Evolutionary conservation across 495 filamentous ascomycete genomes (phyloP), one percentile per base, ranked within the genome.

Genomic region (Wilcoxina mikolae): DNA sequence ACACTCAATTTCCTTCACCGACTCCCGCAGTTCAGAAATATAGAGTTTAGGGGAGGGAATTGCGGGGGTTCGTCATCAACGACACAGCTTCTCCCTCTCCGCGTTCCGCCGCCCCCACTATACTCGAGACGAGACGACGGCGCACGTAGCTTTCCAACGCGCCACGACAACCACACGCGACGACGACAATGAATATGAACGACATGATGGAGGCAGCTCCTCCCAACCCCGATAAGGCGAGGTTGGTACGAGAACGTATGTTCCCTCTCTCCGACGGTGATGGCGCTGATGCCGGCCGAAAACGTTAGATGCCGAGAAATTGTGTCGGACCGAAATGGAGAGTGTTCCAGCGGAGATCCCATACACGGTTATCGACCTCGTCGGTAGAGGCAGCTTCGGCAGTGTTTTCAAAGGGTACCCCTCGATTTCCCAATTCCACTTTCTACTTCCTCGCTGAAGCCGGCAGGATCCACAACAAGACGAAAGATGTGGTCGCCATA

Each of bases 321-420:
- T 55, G 9, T 60, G 66, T 35, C 59, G 56, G 26, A 57, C 61
- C 20, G 68, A 68, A 26, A 66, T 68, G 53, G 69, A 68, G 3
- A 49, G 43, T 4, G 63, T 66, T 17, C 62, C 62, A 15, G 45
- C 53, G 7, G 62, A 65, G 3, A 41, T 66, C 15, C 76, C 78
- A 1, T 98, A 94, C 59, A 79, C 78, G 11, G 85, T 98, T 38
- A 74, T 83, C 33, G 90, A 96, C 67, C 71, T 96, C 53, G 90
- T 95, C 55, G 91, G 91, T 18, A 96, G 95, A 68, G 91, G 91
- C n/a, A 81, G 82, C 3, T 96, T 87, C 69, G 93, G 91, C 17
- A 81, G 89, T 31, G 91, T 98, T 7, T 98, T 89, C 74, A 94
- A 91, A 68, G 86, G 78, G 76, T 76, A 66, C 58, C 68, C 66